Conservation (phyloP, 371 early-diverging fungal species). For the Batkoa obscura region DNA sequence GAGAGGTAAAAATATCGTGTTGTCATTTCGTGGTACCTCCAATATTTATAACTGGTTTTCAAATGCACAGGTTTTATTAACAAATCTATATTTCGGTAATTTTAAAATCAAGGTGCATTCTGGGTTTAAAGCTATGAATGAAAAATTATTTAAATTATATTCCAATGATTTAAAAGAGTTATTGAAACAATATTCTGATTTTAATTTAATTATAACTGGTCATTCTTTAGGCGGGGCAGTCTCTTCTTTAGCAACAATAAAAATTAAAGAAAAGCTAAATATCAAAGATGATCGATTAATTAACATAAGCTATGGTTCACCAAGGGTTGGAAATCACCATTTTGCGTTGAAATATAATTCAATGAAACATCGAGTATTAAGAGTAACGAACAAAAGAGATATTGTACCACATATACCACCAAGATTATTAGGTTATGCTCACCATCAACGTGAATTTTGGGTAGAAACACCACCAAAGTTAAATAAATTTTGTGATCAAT, state of each 20-base stretch:
- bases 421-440: neutral
- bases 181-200: neutral
- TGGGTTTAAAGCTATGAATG: neutral
- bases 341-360: neutral
- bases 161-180: neutral
- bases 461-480: neutral
- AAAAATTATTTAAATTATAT: neutral
- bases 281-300: neutral
- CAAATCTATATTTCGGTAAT: neutral
- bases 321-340: neutral
- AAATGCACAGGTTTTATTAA: neutral
- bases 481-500: neutral
- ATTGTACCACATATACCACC: neutral
- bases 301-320: neutral
- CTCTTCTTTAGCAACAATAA: neutral
- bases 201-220: conserved; percentile 6
- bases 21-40: neutral
- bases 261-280: neutral
- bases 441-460: neutral
- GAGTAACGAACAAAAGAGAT: neutral
- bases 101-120: neutral
- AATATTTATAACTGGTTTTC: neutral
- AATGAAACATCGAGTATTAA: neutral
- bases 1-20: neutral
- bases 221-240: conserved; percentile 9